A percentile compares a stretch with the other conserved stretches of the same genome.
phyloP scores from a whole-genome alignment of 352 stramenopile species.

The Globisporangium paddicum region DNA sequence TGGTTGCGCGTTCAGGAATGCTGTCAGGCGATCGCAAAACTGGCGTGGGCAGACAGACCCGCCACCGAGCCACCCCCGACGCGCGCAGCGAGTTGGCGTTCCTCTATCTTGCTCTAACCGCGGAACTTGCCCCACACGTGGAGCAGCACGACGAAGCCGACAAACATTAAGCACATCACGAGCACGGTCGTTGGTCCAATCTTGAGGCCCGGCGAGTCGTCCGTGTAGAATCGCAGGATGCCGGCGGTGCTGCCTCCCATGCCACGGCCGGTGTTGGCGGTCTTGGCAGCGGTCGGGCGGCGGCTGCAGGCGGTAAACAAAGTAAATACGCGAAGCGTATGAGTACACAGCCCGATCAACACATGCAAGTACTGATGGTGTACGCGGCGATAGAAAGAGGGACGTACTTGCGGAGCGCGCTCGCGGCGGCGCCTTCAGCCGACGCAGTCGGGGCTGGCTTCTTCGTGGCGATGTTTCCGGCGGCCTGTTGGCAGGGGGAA shows the following conservation, averaged over 20 bases:
- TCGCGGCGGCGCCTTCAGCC: constrained; percentile 58
- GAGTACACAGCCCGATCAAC: too few relatives aligned
- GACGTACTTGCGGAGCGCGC: constrained; percentile 61
- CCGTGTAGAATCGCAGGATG: constrained; percentile 97
- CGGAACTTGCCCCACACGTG: constrained; percentile 98
- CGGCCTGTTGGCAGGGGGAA: constrained; percentile 17
- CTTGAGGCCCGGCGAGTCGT: constrained; percentile 95
- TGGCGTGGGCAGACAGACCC: background rate
- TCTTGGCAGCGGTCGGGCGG: constrained; percentile 40
- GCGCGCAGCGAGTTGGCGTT: constrained; percentile 2
- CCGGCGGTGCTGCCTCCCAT: constrained; percentile 86
- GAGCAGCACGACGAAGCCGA: constrained; percentile 95
- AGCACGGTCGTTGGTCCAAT: constrained; percentile 95
- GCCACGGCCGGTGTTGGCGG: constrained; percentile 71
- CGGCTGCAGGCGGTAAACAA: constrained; percentile 24
- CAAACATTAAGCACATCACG: constrained; percentile 93
- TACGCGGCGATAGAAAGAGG: background rate
- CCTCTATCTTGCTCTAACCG: constrained; percentile 33
- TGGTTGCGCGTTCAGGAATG: constrained; percentile 1
- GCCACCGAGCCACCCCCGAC: background rate
- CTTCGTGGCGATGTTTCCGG: constrained; percentile 43
- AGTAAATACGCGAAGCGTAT: background rate
- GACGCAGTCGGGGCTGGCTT: constrained; percentile 65
- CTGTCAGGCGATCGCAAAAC: constrained; percentile 5
- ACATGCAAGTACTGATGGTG: too few relatives aligned